Evolutionary conservation across 805 yeast genomes (phyloP).

Genomic region (Cyberlindnera sargentensis): DNA sequence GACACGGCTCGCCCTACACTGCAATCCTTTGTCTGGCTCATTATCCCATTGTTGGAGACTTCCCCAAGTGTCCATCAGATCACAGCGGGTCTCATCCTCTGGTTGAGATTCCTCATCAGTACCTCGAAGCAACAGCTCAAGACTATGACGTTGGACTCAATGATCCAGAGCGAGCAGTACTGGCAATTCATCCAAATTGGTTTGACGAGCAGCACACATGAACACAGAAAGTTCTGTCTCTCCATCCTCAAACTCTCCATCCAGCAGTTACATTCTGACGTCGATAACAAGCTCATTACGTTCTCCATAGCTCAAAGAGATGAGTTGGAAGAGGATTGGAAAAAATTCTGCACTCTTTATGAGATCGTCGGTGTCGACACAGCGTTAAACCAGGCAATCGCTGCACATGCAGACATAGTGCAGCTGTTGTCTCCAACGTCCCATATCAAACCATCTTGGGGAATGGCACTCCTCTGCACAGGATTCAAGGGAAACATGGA

Average conservation of each 20-base stretch:
- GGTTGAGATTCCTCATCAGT: slow-evolving; percentile 45
- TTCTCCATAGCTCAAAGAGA: slow-evolving; percentile 8
- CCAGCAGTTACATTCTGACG: slow-evolving; percentile 29
- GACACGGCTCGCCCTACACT: slow-evolving; percentile 20
- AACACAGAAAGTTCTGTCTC: slow-evolving; percentile 59
- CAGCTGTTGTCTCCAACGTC: slow-evolving; percentile 43
- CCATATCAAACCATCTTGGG: slow-evolving; percentile 61
- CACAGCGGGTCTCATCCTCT: slow-evolving; percentile 42
- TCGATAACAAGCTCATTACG: slow-evolving; percentile 26
- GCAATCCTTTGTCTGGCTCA: slow-evolving; percentile 38
- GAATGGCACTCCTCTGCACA: slow-evolving; percentile 61
- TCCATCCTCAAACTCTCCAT: slow-evolving; percentile 60
- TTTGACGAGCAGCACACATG: slow-evolving; percentile 49
- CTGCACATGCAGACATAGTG: slow-evolving; percentile 59
- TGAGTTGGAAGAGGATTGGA: slow-evolving; percentile 50
- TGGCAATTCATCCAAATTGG: slow-evolving; percentile 57
- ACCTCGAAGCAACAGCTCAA: slow-evolving; percentile 6
- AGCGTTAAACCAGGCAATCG: slow-evolving; percentile 78
- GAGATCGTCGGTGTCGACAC: slow-evolving; percentile 83
- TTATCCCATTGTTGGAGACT: slow-evolving; percentile 31
- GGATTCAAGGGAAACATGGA: slow-evolving; percentile 76
- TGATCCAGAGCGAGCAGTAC: slow-evolving; percentile 26
- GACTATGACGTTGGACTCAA: slow-evolving; percentile 1
- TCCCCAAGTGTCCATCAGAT: slow-evolving; percentile 25
- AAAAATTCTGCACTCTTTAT: slow-evolving; percentile 61